phyloP scores from a whole-genome alignment of 1,139 yeast species.

The Kurtzmaniella quercitrusa region DNA sequence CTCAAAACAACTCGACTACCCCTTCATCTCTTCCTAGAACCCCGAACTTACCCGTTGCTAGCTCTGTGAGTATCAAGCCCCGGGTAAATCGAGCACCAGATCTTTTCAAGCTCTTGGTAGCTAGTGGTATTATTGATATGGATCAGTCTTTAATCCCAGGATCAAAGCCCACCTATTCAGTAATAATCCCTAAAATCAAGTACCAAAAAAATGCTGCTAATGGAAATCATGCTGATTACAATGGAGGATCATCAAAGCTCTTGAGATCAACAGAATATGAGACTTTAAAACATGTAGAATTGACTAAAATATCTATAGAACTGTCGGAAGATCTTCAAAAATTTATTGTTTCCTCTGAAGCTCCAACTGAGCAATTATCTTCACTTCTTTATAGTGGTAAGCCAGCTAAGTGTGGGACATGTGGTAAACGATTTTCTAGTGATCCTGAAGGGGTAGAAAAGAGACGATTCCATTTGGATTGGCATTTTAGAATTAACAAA shows the following conservation, averaged over 20 bases:
- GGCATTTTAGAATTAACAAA: constrained; percentile 94
- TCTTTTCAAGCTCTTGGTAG: constrained; percentile 30
- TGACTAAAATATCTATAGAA: constrained; percentile 5
- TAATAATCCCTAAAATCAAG: constrained; percentile 35
- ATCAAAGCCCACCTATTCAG: constrained; percentile 32
- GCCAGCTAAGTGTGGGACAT: constrained; percentile 80
- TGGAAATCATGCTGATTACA: constrained; percentile 8
- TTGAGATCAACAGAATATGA: constrained; percentile 19
- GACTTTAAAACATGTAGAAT: constrained; percentile 16
- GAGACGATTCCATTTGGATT: constrained; percentile 72
- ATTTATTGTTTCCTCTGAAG: constrained; percentile 35
- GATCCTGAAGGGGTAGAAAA: constrained; percentile 53
- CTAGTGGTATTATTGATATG: constrained; percentile 34
- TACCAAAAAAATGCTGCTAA: constrained; percentile 13
- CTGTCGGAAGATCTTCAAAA: constrained; percentile 24
- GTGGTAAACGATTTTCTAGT: constrained; percentile 81
- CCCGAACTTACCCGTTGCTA: not conserved
- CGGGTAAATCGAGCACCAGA: constrained; percentile 16
- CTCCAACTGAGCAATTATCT: constrained; percentile 22
- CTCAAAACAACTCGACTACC: not conserved
- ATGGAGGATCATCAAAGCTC: constrained; percentile 2
- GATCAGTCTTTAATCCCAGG: constrained; percentile 45
- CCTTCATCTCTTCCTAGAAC: constrained; percentile 9
- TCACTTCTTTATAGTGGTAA: constrained; percentile 53
- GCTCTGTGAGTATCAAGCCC: not conserved